phyloP scores from a whole-genome alignment of 2,329 filamentous ascomycete genomes.

The Drechslera avenae region DNA sequence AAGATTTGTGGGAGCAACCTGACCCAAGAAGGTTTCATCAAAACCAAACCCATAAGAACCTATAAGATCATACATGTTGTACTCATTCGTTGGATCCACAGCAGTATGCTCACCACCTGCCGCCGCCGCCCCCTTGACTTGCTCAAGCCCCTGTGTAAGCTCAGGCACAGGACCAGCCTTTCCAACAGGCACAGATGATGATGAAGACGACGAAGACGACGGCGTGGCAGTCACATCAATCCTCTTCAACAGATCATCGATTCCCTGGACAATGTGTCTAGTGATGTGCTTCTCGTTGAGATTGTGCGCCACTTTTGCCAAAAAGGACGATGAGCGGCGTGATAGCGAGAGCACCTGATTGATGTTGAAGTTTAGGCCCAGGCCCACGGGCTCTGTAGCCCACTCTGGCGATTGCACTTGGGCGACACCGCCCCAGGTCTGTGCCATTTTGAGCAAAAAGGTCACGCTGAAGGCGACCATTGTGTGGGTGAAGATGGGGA shows the following conservation, averaged over 20 bases:
- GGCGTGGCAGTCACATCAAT: constrained; percentile 28
- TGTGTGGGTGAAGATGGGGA: constrained; percentile 59
- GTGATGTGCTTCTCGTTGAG: constrained; percentile 41
- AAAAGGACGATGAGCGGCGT: constrained; percentile 31
- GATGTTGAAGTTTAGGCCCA: constrained; percentile 41
- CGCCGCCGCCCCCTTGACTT: constrained; percentile 4
- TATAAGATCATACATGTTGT: constrained; percentile 39
- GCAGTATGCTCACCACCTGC: neutral
- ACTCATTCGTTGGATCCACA: constrained; percentile 18
- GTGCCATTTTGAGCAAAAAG: constrained; percentile 57
- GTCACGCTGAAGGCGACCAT: constrained; percentile 61
- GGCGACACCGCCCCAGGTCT: constrained; percentile 50
- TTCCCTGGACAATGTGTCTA: constrained; percentile 37
- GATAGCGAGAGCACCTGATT: constrained; percentile 36
- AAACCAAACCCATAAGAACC: constrained; percentile 42
- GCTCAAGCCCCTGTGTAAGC: constrained; percentile 1
- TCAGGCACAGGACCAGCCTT: neutral
- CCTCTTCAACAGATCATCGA: constrained; percentile 34
- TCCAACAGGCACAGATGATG: constrained; percentile 15
- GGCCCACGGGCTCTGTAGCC: constrained; percentile 31
- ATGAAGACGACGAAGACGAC: constrained; percentile 9
- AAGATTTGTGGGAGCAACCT: constrained; percentile 35
- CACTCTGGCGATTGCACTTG: constrained; percentile 35
- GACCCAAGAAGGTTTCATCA: constrained; percentile 40
- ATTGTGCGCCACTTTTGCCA: constrained; percentile 32